phyloP scores from a whole-genome alignment of 2,329 filamentous ascomycete species.

The Cryphonectria carpinicola region DNA sequence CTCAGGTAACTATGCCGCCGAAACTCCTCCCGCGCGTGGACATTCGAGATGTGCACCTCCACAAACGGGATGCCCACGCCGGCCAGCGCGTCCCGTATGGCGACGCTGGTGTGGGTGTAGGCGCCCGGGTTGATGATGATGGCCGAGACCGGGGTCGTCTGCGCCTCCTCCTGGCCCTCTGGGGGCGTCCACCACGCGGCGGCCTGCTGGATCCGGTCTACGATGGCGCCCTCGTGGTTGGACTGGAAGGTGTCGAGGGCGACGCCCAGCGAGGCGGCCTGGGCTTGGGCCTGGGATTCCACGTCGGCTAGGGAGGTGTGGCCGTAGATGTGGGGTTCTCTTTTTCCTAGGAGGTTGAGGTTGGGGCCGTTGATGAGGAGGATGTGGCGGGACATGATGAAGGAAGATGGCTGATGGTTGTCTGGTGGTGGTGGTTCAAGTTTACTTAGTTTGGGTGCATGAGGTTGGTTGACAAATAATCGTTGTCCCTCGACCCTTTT shows the following conservation, averaged over 20 bases:
- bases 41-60: conserved; percentile 77
- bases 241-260: conserved; percentile 69
- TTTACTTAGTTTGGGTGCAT: not conserved
- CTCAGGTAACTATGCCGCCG: conserved; percentile 72
- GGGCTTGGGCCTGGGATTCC: conserved; percentile 50
- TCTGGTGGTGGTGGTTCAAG: not conserved
- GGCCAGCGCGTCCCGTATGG: conserved; percentile 72
- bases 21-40: conserved; percentile 72
- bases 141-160: conserved; percentile 53
- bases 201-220: conserved; percentile 74
- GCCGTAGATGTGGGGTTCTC: conserved; percentile 77
- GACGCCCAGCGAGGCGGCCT: conserved; percentile 52
- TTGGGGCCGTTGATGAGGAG: conserved; percentile 83
- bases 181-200: conserved; percentile 41
- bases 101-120: conserved; percentile 77
- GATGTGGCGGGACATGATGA: conserved; percentile 50
- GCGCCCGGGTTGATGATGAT: conserved; percentile 78
- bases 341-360: conserved; percentile 76
- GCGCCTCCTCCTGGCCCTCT: conserved; percentile 1
- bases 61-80: conserved; percentile 74
- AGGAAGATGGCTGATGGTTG: not conserved
- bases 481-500: not conserved
- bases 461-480: not conserved
- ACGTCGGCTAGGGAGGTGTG: conserved; percentile 69
- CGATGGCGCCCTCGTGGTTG: conserved; percentile 76